A percentile compares a stretch with the other conserved stretches of the same genome.
Conservation (phyloP, 2,329 filamentous ascomycete genomes). For the Calonectria montana region DNA sequence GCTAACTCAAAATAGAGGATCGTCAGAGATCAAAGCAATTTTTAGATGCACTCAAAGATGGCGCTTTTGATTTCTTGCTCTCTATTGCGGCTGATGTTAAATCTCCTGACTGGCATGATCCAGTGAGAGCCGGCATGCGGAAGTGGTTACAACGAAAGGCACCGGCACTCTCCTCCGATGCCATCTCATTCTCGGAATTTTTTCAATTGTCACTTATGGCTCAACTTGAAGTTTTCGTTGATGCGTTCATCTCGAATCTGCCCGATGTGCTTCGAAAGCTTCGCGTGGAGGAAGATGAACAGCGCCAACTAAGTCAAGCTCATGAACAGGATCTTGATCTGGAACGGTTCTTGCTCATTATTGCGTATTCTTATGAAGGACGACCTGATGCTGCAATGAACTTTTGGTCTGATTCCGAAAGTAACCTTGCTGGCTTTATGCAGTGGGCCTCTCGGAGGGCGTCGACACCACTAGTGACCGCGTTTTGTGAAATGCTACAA, state of each 20-base stretch:
- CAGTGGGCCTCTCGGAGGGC: constrained; percentile 97
- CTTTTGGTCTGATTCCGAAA: constrained; percentile 94
- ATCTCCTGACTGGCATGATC: constrained; percentile 86
- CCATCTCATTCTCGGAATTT: constrained; percentile 74
- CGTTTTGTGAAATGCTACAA: constrained; percentile 96
- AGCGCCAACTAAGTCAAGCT: constrained; percentile 74
- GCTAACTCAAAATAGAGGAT: constrained; percentile 65
- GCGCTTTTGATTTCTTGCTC: constrained; percentile 91
- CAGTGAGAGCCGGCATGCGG: constrained; percentile 84
- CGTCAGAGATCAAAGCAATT: constrained; percentile 79
- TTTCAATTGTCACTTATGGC: constrained; percentile 81
- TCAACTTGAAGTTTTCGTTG: constrained; percentile 87
- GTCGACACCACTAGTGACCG: constrained; percentile 94
- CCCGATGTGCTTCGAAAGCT: constrained; percentile 90
- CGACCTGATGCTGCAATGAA: constrained; percentile 85
- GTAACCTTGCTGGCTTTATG: constrained; percentile 93
- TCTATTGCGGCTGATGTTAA: constrained; percentile 85
- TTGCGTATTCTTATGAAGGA: constrained; percentile 90
- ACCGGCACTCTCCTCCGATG: constrained; percentile 74
- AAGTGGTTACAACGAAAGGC: constrained; percentile 86
- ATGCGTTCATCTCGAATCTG: constrained; percentile 94
- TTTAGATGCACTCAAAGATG: constrained; percentile 82
- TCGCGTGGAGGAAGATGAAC: constrained; percentile 90
- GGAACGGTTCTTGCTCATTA: constrained; percentile 91
- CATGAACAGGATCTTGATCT: constrained; percentile 79